Conservation (phyloP, 2,329 filamentous ascomycete genomes). For the Paecilomyces variotii region DNA sequence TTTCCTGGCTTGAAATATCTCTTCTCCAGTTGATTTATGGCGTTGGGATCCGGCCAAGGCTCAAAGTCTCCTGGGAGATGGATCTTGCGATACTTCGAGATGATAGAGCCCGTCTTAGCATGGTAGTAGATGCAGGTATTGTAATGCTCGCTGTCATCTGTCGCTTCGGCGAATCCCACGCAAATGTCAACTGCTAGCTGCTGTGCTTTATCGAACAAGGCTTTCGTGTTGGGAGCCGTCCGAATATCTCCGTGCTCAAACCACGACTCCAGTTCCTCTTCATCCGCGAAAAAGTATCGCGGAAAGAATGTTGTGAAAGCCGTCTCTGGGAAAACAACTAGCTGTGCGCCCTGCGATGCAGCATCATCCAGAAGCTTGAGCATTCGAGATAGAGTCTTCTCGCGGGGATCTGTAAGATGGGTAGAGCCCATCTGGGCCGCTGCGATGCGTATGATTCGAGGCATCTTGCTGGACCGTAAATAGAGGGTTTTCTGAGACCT, state of each 20-base stretch:
- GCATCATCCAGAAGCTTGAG: slow-evolving; percentile 42
- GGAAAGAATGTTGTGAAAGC: slow-evolving; percentile 53
- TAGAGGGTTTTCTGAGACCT: neutral
- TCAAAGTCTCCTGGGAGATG: slow-evolving; percentile 48
- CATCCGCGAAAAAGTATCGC: slow-evolving; percentile 40
- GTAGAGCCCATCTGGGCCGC: slow-evolving; percentile 48
- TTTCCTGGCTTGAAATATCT: slow-evolving; percentile 47
- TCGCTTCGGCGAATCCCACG: slow-evolving; percentile 47
- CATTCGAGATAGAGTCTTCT: slow-evolving; percentile 42
- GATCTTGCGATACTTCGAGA: slow-evolving; percentile 49
- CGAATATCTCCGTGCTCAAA: slow-evolving; percentile 43
- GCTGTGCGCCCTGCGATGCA: slow-evolving; percentile 35
- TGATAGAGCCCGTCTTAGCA: slow-evolving; percentile 30
- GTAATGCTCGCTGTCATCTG: slow-evolving; percentile 38
- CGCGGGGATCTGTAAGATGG: slow-evolving; percentile 34
- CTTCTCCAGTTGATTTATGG: slow-evolving; percentile 50
- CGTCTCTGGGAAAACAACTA: slow-evolving; percentile 49
- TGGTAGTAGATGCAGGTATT: slow-evolving; percentile 48
- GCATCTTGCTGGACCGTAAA: slow-evolving; percentile 17
- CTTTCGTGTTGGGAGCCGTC: slow-evolving; percentile 37
- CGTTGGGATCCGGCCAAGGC: slow-evolving; percentile 41
- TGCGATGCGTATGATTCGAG: slow-evolving; percentile 40
- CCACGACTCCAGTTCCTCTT: slow-evolving; percentile 39
- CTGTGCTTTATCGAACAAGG: slow-evolving; percentile 44
- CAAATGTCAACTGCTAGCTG: slow-evolving; percentile 43